A percentile compares a stretch with the other conserved stretches of the same genome.
Evolutionary conservation across 1,284 basidiomycete genomes (phyloP).

Genomic region (Sutorius eximius): DNA sequence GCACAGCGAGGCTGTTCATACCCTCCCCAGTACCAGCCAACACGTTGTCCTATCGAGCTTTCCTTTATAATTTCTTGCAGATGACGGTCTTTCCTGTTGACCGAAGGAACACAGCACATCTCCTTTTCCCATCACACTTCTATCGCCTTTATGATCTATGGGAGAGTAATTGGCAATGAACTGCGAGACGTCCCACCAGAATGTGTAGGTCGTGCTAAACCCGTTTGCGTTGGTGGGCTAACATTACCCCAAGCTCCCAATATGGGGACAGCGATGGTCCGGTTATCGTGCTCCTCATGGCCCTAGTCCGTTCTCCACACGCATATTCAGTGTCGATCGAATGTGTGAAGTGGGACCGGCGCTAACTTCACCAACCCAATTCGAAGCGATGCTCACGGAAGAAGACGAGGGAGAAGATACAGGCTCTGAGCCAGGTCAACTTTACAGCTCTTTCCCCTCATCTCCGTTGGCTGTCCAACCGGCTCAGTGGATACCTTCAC

Average conservation of each 20-base stretch:
- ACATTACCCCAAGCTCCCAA: conserved; percentile 27
- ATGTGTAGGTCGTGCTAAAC: conserved; percentile 23
- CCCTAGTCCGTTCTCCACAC: conserved; percentile 31
- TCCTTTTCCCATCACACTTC: conserved; percentile 16
- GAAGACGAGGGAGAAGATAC: conserved; percentile 25
- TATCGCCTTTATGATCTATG: conserved; percentile 26
- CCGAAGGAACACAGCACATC: conserved; percentile 14
- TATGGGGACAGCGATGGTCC: conserved; percentile 37
- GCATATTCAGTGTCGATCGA: conserved; percentile 19
- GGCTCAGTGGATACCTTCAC: neutral
- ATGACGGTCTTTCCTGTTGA: conserved; percentile 21
- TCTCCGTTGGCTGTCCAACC: conserved; percentile 10
- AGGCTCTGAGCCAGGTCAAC: conserved; percentile 16
- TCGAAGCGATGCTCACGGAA: conserved; percentile 19
- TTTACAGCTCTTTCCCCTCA: conserved; percentile 8
- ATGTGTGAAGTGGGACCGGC: conserved; percentile 27
- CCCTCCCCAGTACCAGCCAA: conserved; percentile 18
- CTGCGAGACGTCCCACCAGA: conserved; percentile 33
- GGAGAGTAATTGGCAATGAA: conserved; percentile 34
- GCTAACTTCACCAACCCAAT: conserved; percentile 30
- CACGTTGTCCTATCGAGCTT: conserved; percentile 24
- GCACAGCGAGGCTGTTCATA: conserved; percentile 28
- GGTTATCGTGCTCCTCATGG: conserved; percentile 24
- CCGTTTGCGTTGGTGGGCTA: conserved; percentile 11
- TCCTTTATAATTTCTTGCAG: conserved; percentile 31